Evolutionary conservation across 164 flowering plant species (phyloP), one percentile per base, ranked within the genome.

Genomic region (Aristolochia californica): DNA sequence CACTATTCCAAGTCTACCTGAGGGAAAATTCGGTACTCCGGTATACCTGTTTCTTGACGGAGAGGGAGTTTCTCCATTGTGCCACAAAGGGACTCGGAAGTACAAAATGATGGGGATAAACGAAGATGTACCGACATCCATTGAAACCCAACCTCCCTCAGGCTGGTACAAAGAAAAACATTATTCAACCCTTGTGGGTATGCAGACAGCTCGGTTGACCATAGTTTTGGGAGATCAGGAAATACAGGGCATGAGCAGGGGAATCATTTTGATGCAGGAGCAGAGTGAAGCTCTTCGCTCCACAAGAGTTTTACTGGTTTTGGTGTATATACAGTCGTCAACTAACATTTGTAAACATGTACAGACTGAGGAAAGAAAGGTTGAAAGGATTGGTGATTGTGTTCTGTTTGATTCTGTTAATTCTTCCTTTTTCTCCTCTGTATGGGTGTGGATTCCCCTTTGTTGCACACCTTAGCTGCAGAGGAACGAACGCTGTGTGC

Each of bases 321-420:
- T 58, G 51, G 30, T 58, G 49, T 44, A 58, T 40, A 44, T 58
- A 44, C n/a, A 51, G 51, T 23, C 16, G 23, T 17, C 26, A 18
- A 27, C 52, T 48, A 48, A 28, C 44, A 48, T 24, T 45, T 48
- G 61, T 38, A 48, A 22, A 48, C 10, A 44, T 58, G 51, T 59
- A 59, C 48, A 59, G 44, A 26, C 54, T 1, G 23, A 57, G 38
- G 45, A 13, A n/a, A n/a, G n/a, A 15, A 28, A 15, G 10, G 28
- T 27, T 16, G 38, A 30, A 27, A 27, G 57, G 43, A 52, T 26
- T 27, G 50, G 27, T 51, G 22, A 24, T 51, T 18, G 12, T 51
- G 7, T 22, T n/a, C 26, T 51, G 24, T 22, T 13, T 51, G 24
- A 51, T 51, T 51, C 25, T 11, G 21, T 51, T 51, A 18, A 20